phyloP scores from a whole-genome alignment of 1,284 basidiomycete species.

The Porogramme epimiltina region DNA sequence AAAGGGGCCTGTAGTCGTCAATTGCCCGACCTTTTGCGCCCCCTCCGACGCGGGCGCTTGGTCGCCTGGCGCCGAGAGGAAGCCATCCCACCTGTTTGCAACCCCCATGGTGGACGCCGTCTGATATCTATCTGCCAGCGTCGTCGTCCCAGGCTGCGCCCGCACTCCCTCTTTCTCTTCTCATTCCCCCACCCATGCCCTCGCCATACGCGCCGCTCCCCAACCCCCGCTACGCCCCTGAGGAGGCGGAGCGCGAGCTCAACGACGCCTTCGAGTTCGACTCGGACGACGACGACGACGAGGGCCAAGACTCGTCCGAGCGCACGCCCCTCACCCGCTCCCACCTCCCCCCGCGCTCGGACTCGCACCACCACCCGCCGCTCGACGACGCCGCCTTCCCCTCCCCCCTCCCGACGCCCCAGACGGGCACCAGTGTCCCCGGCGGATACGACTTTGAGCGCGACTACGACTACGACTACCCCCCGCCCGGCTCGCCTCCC shows the following conservation, averaged over 20 bases:
- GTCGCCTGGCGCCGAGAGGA: neutral
- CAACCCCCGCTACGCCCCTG: constrained; percentile 44
- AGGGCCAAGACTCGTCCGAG: constrained; percentile 42
- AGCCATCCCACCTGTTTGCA: too few relatives aligned
- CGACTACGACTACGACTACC: constrained; percentile 57
- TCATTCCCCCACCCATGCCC: constrained; percentile 22
- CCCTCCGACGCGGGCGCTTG: too few relatives aligned
- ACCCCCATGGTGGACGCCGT: neutral
- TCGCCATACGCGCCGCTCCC: constrained; percentile 54
- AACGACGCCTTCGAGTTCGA: constrained; percentile 69
- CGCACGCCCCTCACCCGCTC: constrained; percentile 39
- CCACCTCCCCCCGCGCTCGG: constrained; percentile 18
- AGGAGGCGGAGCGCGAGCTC: constrained; percentile 58
- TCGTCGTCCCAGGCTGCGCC: neutral
- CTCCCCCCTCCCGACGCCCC: constrained; percentile 9
- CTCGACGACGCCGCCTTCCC: constrained; percentile 16
- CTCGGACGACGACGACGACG: constrained; percentile 57
- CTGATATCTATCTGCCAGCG: constrained; percentile 6
- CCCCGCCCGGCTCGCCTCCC: constrained; percentile 84
- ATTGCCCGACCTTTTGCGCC: too few relatives aligned
- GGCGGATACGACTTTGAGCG: constrained; percentile 27
- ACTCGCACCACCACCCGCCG: constrained; percentile 17
- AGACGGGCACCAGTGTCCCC: constrained; percentile 15
- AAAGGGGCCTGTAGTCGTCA: too few relatives aligned
- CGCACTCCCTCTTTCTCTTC: constrained; percentile 2